Percentiles rank a stretch among this genome's conserved stretches.
These are phyloP conservation scores for Ligustrum vulgare DNA, from an alignment of 257 asterid species.

Conservation along the genomic window DNA sequence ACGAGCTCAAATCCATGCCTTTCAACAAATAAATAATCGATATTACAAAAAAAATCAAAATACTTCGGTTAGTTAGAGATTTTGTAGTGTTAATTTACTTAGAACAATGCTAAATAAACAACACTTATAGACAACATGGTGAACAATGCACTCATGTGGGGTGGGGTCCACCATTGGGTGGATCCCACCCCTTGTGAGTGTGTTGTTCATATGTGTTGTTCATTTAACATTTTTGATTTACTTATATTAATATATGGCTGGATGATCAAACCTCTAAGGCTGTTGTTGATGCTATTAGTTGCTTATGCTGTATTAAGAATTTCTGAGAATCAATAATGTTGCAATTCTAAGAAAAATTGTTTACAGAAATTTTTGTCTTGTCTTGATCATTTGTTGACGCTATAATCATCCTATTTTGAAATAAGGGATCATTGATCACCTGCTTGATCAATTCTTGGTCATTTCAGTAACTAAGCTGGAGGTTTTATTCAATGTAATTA, in stretches of 20 bases:
- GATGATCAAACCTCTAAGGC: not conserved
- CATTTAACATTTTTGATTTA: no score
- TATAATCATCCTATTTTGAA: slow-evolving; percentile 1
- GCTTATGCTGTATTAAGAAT: slow-evolving; percentile 3
- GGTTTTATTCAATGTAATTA: not conserved
- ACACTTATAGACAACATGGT: no score
- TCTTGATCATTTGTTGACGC: not conserved
- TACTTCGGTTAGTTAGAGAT: not conserved
- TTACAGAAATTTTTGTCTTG: not conserved
- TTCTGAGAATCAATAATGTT: not conserved
- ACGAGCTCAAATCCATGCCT: not conserved
- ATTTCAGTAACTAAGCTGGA: not conserved
- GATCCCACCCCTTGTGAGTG: no score
- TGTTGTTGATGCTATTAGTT: not conserved
- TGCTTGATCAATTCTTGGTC: not conserved
- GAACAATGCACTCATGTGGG: no score
- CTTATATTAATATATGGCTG: not conserved
- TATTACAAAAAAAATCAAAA: not conserved
- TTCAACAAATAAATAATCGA: not conserved
- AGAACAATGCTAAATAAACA: no score
- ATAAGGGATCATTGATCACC: not conserved
- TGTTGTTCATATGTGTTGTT: no score
- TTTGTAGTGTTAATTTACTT: not conserved
- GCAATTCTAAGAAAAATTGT: not conserved
- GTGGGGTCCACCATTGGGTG: no score